Conservation (phyloP, 371 early-diverging fungal species). For the Actinomortierella ambigua region DNA sequence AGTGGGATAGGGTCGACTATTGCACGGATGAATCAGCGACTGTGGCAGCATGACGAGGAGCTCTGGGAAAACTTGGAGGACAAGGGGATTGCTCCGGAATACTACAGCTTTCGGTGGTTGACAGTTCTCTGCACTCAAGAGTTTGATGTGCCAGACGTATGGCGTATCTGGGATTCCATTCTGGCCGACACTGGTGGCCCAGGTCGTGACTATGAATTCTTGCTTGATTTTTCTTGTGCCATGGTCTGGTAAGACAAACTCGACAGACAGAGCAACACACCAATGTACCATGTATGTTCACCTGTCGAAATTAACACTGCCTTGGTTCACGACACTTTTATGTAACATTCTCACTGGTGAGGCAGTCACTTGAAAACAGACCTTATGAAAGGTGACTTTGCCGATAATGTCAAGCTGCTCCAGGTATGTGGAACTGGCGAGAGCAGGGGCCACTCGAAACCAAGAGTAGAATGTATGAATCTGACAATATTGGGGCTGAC, state of each 20-base stretch:
- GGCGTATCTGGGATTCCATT: constrained; percentile 86
- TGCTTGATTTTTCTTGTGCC: constrained; percentile 77
- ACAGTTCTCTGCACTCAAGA: constrained; percentile 85
- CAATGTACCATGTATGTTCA: no score
- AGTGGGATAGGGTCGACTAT: constrained; percentile 69
- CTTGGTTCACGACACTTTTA: no score
- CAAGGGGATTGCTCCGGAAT: constrained; percentile 76
- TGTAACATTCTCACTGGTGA: background rate
- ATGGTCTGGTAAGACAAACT: constrained; percentile 73
- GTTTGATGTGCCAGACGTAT: constrained; percentile 81
- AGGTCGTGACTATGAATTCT: constrained; percentile 67
- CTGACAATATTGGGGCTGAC: background rate
- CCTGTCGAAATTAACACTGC: no score
- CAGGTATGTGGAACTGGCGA: constrained; percentile 45
- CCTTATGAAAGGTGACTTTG: constrained; percentile 63
- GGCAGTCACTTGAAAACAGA: constrained; percentile 62
- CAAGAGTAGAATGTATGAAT: background rate
- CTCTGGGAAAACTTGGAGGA: constrained; percentile 65
- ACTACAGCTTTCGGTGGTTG: constrained; percentile 87
- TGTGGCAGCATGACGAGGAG: constrained; percentile 64
- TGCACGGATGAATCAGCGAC: constrained; percentile 60
- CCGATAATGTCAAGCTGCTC: constrained; percentile 68
- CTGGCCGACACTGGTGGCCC: constrained; percentile 63
- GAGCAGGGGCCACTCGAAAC: background rate
- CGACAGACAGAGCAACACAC: no score